These are phyloP conservation scores for Ascochyta fabae DNA, from an alignment of 2,329 filamentous ascomycete species.

Conservation along the genomic window DNA sequence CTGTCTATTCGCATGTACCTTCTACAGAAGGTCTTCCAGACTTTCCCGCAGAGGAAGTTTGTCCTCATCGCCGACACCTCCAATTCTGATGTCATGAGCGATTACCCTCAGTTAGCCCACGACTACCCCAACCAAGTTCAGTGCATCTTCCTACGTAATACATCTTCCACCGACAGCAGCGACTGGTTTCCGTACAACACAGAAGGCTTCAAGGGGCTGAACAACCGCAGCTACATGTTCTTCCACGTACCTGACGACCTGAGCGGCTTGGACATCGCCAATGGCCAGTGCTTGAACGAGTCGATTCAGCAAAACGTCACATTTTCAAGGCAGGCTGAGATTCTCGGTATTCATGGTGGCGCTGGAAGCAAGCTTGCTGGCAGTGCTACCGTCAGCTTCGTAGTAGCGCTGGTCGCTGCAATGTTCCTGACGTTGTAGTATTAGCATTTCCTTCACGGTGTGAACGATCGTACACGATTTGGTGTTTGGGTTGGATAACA, in stretches of 20 bases:
- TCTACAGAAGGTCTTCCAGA: conserved; percentile 74
- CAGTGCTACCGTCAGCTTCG: conserved; percentile 41
- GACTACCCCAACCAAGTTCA: conserved; percentile 75
- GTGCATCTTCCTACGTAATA: conserved; percentile 80
- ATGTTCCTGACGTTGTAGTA: conserved; percentile 35
- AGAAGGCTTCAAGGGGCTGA: conserved; percentile 69
- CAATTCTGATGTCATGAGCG: conserved; percentile 78
- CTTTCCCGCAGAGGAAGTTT: conserved; percentile 77
- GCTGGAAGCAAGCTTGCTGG: conserved; percentile 33
- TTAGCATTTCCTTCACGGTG: neutral
- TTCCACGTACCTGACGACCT: conserved; percentile 76
- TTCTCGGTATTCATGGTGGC: conserved; percentile 44
- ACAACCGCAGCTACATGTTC: conserved; percentile 78
- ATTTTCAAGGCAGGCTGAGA: conserved; percentile 57
- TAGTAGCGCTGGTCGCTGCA: conserved; percentile 43
- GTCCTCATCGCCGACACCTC: conserved; percentile 78
- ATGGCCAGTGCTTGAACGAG: conserved; percentile 71
- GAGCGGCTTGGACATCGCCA: conserved; percentile 67
- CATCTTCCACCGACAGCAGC: conserved; percentile 68
- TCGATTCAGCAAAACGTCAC: conserved; percentile 73
- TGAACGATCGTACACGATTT: conserved; percentile 2
- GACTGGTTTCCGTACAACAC: conserved; percentile 80
- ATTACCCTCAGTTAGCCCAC: conserved; percentile 64
- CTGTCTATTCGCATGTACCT: conserved; percentile 73
- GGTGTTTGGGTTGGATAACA: neutral